A percentile compares a stretch with the other conserved stretches of the same genome.
Conservation (phyloP, 306 rosid genomes). For the Betula pendula region DNA sequence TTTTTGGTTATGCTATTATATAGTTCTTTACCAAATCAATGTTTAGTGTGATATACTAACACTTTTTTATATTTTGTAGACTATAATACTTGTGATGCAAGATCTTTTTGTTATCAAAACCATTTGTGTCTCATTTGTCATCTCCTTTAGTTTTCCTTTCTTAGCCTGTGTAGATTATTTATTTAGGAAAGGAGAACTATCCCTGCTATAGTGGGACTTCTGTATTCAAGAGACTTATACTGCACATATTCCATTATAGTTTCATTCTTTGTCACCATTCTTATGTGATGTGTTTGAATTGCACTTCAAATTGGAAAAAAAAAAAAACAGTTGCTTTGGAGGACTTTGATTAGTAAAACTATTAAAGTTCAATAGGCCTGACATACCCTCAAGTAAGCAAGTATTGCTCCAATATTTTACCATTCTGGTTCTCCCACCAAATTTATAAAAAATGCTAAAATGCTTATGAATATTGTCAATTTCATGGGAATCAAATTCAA, state of each 20-base stretch:
- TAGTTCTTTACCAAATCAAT: not conserved
- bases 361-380: not conserved
- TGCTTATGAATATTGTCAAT: not conserved
- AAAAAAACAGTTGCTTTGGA: not conserved
- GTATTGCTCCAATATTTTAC: not conserved
- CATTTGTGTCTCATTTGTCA: not conserved
- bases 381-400: not conserved
- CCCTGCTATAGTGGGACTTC: not conserved
- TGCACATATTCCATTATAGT: not conserved
- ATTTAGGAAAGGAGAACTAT: not conserved
- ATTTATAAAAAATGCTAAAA: not conserved
- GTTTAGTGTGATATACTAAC: not conserved
- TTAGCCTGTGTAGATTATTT: not conserved
- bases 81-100: not conserved
- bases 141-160: not conserved
- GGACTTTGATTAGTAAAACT: slow-evolving; percentile 3
- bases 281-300: not conserved
- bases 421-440: not conserved
- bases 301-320: not conserved
- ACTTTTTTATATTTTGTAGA: not conserved
- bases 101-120: not conserved
- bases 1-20: not conserved
- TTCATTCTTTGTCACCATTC: not conserved
- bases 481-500: not conserved
- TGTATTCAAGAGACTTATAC: not conserved